Evolutionary conservation across 106 monocot species (phyloP), one percentile per base, ranked within the genome.

Genomic region (Xerophyta viscosa): DNA sequence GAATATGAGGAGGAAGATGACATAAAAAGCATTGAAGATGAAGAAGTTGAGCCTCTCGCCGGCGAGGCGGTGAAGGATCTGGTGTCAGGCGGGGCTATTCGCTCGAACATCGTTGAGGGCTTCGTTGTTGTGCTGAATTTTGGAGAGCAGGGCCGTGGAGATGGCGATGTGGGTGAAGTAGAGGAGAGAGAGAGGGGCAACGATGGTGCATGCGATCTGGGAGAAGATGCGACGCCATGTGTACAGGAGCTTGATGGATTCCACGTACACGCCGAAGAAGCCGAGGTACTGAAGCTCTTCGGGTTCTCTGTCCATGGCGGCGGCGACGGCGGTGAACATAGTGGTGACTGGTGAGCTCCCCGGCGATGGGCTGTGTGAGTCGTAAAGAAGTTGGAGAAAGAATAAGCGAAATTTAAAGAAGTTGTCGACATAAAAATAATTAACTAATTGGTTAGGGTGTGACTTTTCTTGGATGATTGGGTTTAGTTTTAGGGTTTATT

Each of bases 11-110:
- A 87, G 74, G 42, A 50, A 69, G 50, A 87, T 1, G 53, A 87
- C 64, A 60, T 87, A 87, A 39, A 44, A 36, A 28, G 54, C 81
- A 65, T 82, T 87, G 67, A 82, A 87, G 61, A 82, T 63, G 56
- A 71, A 41, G 64, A 66, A 60, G 30, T 63, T 31, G 41, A 37
- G 1, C 81, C 81, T 81, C 41, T 87, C 81, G 26, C 62, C 56
- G 20, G 62, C 50, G 49, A 87, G 67, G 26, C 68, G 68, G 18
- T 52, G 6, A 25, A 82, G 62, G 55, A 81, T 27, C 27, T 44
- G 41, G 27, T 60, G 53, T 57, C 82, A 60, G 15, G 69, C 22
- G 24, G 46, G 46, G 61, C 77, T 74, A 14, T 74, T 81, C 1
- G 31, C 67, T 15, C 74, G 50, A 18, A 68, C 29, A 3, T 30